Evolutionary conservation across 2,329 filamentous ascomycete species (phyloP).

Genomic region (Xylariaceae sp.): DNA sequence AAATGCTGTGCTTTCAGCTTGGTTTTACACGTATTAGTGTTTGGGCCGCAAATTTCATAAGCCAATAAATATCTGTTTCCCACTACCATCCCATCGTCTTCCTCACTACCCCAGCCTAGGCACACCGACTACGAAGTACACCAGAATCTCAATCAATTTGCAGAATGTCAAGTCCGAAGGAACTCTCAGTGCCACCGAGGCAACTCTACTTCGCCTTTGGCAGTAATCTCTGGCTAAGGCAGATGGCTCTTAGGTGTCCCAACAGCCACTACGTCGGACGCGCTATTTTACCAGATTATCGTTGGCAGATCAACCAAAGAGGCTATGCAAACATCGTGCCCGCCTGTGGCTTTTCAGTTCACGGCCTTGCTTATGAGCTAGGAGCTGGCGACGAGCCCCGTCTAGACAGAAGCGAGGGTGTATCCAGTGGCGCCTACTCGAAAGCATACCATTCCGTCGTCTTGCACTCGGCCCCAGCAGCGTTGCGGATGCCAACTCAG

Average conservation of each 20-base stretch:
- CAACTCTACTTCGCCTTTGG: slow-evolving; percentile 13
- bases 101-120: neutral
- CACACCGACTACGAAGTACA: too few species aligned
- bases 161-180: neutral
- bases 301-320: slow-evolving; percentile 7
- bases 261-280: slow-evolving; percentile 1
- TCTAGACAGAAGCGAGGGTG: slow-evolving; percentile 8
- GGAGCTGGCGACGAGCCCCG: neutral
- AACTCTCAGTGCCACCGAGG: neutral
- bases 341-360: slow-evolving; percentile 2
- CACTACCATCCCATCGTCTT: neutral
- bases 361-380: slow-evolving; percentile 10
- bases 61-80: too few species aligned
- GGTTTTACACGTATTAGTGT: too few species aligned
- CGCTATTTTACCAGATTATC: slow-evolving; percentile 6
- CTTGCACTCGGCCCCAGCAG: neutral
- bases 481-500: neutral
- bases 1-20: too few species aligned
- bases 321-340: slow-evolving; percentile 4
- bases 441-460: slow-evolving; percentile 5
- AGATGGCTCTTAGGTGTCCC: slow-evolving; percentile 6
- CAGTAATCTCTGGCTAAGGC: slow-evolving; percentile 9
- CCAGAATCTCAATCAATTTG: neutral
- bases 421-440: slow-evolving; percentile 4
- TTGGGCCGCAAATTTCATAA: too few species aligned